Percentiles rank a stretch among this genome's conserved stretches.
Evolutionary conservation across 225 moss, liverwort and hornwort genomes (phyloP).

Genomic region (Neckera pumila): DNA sequence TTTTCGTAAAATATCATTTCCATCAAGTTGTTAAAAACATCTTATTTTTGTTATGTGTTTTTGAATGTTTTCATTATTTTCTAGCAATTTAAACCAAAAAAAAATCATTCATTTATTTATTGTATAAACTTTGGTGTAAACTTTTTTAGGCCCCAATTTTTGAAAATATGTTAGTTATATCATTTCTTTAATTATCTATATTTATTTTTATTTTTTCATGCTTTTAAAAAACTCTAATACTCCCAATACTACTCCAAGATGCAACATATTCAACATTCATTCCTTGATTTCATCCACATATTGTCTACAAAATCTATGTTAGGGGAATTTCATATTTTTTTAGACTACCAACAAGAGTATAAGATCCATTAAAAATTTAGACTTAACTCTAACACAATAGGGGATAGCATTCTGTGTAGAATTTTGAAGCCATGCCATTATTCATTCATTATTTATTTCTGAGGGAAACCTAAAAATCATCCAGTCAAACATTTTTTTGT

Average conservation of each 20-base stretch:
- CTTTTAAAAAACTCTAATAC: neutral
- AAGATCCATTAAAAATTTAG: neutral
- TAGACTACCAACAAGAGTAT: neutral
- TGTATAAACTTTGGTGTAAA: neutral
- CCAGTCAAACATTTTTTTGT: neutral
- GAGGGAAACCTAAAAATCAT: neutral
- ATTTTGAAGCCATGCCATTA: neutral
- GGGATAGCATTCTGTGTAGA: fast-evolving
- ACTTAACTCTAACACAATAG: neutral
- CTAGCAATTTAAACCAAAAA: too few relatives aligned
- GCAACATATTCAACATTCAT: neutral
- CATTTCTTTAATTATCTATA: neutral
- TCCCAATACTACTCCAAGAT: fast-evolving
- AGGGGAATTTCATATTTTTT: neutral
- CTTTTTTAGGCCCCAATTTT: neutral
- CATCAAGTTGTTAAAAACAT: neutral
- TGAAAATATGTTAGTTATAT: fast-evolving
- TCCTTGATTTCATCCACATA: neutral
- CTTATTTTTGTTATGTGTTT: too few relatives aligned
- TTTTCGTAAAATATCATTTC: neutral
- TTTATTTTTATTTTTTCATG: neutral
- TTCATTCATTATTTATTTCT: neutral
- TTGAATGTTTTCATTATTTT: too few relatives aligned
- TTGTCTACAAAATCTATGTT: neutral
- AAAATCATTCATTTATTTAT: too few relatives aligned